Evolutionary conservation across 768 basidiomycete genomes (phyloP).

Genomic region (Leccinum obscurum): DNA sequence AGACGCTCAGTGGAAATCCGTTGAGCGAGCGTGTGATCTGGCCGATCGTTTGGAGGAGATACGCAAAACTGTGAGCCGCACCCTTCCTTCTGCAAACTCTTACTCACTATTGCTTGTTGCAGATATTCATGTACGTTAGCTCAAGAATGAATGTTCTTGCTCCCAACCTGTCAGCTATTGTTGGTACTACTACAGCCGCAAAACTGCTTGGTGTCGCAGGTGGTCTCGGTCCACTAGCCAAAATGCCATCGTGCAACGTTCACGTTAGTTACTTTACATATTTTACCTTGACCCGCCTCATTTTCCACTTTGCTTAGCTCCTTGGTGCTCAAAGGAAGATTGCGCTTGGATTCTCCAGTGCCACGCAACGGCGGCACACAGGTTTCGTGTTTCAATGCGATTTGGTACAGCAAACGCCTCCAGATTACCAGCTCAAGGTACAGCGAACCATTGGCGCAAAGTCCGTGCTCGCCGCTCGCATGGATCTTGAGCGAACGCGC

Average conservation of each 20-base stretch:
- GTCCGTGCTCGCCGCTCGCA: constrained; percentile 83
- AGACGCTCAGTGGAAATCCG: constrained; percentile 73
- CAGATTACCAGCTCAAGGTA: constrained; percentile 87
- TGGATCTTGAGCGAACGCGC: constrained; percentile 86
- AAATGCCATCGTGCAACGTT: constrained; percentile 95
- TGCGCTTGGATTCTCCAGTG: constrained; percentile 88
- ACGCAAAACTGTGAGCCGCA: constrained; percentile 67
- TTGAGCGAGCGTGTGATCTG: constrained; percentile 84
- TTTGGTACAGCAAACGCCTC: constrained; percentile 78
- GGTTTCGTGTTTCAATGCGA: constrained; percentile 97
- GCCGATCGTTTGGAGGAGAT: constrained; percentile 87
- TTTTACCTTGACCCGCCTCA: constrained; percentile 2
- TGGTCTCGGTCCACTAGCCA: constrained; percentile 84
- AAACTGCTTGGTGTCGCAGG: constrained; percentile 98
- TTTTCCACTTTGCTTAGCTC: constrained; percentile 50
- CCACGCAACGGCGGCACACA: constrained; percentile 85
- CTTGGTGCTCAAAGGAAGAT: constrained; percentile 93
- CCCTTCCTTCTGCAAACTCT: neutral
- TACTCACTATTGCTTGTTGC: constrained; percentile 4
- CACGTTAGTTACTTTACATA: constrained; percentile 56
- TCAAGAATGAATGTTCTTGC: constrained; percentile 98
- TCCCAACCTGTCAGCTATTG: constrained; percentile 97
- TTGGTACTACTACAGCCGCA: constrained; percentile 97
- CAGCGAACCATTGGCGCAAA: constrained; percentile 96
- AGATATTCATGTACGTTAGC: constrained; percentile 99